Percentiles rank a stretch among this genome's conserved stretches.
These are phyloP conservation scores for Monascus ruber DNA, from an alignment of 2,329 filamentous ascomycete species.

Conservation along the genomic window DNA sequence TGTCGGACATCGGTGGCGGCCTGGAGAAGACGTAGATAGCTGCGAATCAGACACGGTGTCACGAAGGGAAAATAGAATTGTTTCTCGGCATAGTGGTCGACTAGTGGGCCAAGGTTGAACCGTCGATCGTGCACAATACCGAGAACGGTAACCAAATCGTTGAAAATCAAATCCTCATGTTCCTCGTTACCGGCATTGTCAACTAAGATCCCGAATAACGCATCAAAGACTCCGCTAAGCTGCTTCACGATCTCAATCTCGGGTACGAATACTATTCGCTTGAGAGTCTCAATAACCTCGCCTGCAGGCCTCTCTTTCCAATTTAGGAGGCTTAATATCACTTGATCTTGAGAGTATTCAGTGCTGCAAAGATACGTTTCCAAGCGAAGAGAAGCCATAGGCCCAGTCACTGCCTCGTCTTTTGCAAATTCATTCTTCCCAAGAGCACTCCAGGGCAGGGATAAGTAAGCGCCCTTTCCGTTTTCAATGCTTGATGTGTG, in stretches of 20 bases:
- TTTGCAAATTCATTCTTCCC: constrained; percentile 56
- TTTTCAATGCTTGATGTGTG: constrained; percentile 60
- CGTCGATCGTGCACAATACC: constrained; percentile 89
- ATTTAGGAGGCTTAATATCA: constrained; percentile 68
- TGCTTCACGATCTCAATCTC: constrained; percentile 98
- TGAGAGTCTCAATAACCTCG: constrained; percentile 62
- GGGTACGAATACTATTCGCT: constrained; percentile 80
- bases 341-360: constrained; percentile 82
- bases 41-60: constrained; percentile 75
- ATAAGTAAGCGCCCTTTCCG: constrained; percentile 78
- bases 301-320: constrained; percentile 70
- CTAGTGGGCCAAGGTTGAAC: constrained; percentile 81
- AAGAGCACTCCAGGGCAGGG: constrained; percentile 64
- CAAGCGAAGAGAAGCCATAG: constrained; percentile 66
- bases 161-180: constrained; percentile 86
- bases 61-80: constrained; percentile 91
- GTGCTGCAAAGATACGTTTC: constrained; percentile 91
- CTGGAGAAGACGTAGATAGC: constrained; percentile 71
- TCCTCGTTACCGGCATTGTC: constrained; percentile 86
- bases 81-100: constrained; percentile 80
- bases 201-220: constrained; percentile 81
- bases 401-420: constrained; percentile 62
- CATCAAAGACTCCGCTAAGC: constrained; percentile 75
- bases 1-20: constrained; percentile 74
- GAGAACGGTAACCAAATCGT: constrained; percentile 75